Evolutionary conservation across 1,139 yeast genomes (phyloP).

Genomic region (Magnusiomyces tetraspermus): DNA sequence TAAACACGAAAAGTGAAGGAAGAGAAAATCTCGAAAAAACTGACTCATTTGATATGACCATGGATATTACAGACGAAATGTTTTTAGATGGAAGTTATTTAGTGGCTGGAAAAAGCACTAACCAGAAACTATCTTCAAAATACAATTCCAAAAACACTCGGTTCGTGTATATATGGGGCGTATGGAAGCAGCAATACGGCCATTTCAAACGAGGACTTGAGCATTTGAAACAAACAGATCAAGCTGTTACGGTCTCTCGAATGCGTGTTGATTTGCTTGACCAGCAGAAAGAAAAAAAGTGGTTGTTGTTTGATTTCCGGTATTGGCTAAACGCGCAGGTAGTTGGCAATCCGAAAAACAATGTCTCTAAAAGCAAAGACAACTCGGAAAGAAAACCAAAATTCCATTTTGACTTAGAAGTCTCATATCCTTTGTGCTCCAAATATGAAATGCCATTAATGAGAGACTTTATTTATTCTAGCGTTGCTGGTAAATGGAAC

Average conservation of each 20-base stretch:
- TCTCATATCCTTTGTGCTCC: neutral
- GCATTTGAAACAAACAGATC: neutral
- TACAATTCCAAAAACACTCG: neutral
- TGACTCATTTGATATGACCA: neutral
- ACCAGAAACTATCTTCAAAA: no score
- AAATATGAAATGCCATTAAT: neutral
- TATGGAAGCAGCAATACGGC: neutral
- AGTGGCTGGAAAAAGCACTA: neutral
- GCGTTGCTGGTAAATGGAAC: neutral
- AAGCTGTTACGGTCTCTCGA: neutral
- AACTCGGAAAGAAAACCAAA: neutral
- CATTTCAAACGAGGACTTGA: neutral
- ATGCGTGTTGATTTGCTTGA: neutral
- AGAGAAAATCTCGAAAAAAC: no score
- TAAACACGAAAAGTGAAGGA: neutral
- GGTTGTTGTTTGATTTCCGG: slow-evolving; percentile 42
- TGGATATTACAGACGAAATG: neutral
- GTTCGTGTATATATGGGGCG: neutral
- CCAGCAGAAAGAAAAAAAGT: slow-evolving; percentile 8
- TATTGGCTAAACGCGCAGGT: slow-evolving; percentile 29
- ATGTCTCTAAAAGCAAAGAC: neutral
- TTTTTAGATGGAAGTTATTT: neutral
- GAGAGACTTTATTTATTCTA: neutral
- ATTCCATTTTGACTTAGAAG: neutral
- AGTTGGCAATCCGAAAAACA: slow-evolving; percentile 29